phyloP scores from a whole-genome alignment of 2,329 filamentous ascomycete genomes.

The Cercospora brassicicola region DNA sequence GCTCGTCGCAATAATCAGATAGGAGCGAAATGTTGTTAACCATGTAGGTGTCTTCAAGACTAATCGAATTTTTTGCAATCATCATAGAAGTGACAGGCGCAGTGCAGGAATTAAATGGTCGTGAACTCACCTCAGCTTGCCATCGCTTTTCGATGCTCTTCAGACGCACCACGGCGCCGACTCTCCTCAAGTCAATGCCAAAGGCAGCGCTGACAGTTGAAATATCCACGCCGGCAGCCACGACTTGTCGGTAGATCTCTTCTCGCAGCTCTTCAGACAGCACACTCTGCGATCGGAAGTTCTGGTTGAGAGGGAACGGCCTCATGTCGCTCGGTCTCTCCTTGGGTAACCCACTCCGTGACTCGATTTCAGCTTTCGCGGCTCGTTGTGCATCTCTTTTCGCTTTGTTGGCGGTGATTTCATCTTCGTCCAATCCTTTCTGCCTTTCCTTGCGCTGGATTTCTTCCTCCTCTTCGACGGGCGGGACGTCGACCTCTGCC shows the following conservation, averaged over 20 bases:
- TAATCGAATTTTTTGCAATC: conserved; percentile 88
- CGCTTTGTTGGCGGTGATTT: conserved; percentile 22
- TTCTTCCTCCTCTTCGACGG: conserved; percentile 35
- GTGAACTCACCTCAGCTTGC: conserved; percentile 67
- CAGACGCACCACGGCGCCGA: conserved; percentile 80
- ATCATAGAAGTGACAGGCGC: conserved; percentile 53
- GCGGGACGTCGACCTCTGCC: conserved; percentile 25
- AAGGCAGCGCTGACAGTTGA: conserved; percentile 75
- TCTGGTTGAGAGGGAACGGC: conserved; percentile 73
- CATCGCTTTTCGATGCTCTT: conserved; percentile 83
- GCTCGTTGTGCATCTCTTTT: conserved; percentile 23
- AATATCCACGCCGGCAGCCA: conserved; percentile 65
- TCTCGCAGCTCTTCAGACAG: conserved; percentile 72
- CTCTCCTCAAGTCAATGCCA: conserved; percentile 76
- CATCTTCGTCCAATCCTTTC: conserved; percentile 28
- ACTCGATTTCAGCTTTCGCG: conserved; percentile 26
- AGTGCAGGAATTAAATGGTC: conserved; percentile 6
- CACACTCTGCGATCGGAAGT: conserved; percentile 70
- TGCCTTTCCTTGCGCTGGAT: conserved; percentile 26
- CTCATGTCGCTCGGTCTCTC: conserved; percentile 39
- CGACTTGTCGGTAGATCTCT: conserved; percentile 70
- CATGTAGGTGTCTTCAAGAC: conserved; percentile 97
- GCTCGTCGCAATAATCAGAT: conserved; percentile 58
- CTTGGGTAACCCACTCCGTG: conserved; percentile 28
- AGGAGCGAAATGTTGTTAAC: conserved; percentile 80